Conservation (phyloP, 768 basidiomycete genomes). For the Chalciporus pseudorubinellus region DNA sequence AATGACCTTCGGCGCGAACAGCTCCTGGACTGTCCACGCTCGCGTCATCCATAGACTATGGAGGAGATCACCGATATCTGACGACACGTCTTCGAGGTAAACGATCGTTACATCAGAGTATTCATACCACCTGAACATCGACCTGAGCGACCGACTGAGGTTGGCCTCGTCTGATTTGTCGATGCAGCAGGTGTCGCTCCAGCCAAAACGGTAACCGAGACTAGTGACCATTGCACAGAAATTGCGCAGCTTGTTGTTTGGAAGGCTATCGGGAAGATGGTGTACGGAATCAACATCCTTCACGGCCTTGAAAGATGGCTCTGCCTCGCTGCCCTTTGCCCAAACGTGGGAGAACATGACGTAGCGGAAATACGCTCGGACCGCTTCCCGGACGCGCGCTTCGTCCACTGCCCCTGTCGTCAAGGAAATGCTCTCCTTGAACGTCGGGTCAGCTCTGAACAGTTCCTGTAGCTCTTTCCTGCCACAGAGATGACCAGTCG, state of each 20-base stretch:
- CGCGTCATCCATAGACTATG: conserved; percentile 3
- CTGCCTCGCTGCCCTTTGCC: neutral
- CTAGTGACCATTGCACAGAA: neutral
- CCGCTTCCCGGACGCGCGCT: neutral
- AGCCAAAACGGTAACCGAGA: neutral
- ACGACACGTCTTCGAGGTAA: neutral
- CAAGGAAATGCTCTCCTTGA: neutral
- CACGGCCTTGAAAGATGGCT: neutral
- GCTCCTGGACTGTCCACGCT: conserved; percentile 6
- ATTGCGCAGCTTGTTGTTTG: neutral
- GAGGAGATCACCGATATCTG: neutral
- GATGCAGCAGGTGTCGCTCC: conserved; percentile 1
- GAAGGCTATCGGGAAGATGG: too few species aligned
- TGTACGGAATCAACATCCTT: too few species aligned
- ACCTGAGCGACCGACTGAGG: neutral
- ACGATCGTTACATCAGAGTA: neutral
- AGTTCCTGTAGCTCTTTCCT: too few species aligned
- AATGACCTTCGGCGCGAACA: conserved; percentile 5
- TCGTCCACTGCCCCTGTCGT: neutral
- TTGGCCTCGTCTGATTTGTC: neutral
- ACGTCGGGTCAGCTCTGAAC: neutral
- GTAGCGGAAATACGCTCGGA: neutral
- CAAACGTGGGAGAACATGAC: conserved; percentile 1
- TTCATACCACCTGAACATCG: conserved; percentile 1
- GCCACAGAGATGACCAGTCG: neutral